phyloP scores from a whole-genome alignment of 2,329 filamentous ascomycete species.

The Blastomyces emzantsi region DNA sequence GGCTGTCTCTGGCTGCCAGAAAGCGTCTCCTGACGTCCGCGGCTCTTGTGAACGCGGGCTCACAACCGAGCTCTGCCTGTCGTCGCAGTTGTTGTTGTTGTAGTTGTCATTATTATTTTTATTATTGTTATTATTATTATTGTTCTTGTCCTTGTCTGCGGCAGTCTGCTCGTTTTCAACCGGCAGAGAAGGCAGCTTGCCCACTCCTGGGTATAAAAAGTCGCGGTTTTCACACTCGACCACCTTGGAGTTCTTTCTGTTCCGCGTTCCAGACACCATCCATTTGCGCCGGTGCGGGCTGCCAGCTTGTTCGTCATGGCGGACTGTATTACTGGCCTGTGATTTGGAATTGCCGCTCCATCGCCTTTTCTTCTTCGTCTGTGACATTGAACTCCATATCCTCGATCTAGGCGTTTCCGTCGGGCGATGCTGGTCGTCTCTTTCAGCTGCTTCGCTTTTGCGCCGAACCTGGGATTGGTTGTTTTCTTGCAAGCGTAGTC shows the following conservation, averaged over 20 bases:
- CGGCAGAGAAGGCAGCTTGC: slow-evolving; percentile 3
- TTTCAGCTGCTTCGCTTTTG: background rate
- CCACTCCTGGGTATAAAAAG: slow-evolving; percentile 8
- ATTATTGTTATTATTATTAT: no score
- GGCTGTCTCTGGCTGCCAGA: background rate
- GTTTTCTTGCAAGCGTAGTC: background rate
- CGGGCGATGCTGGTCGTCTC: background rate
- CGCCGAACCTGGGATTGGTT: background rate
- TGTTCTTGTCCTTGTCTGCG: background rate
- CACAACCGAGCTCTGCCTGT: background rate
- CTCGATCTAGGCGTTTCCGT: background rate
- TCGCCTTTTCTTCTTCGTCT: background rate
- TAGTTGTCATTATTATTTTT: no score
- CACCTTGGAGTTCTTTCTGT: background rate
- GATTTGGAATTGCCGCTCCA: background rate
- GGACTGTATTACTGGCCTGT: background rate
- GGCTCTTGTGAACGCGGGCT: background rate
- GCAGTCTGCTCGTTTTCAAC: background rate
- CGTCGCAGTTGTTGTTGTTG: background rate
- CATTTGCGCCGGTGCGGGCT: background rate
- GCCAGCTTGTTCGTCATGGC: background rate
- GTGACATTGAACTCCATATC: slow-evolving; percentile 1
- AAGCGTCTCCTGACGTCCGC: background rate
- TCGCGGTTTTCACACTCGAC: slow-evolving; percentile 3
- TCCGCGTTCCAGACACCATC: slow-evolving; percentile 2